Conservation (phyloP, 2,329 filamentous ascomycete genomes). For the Pseudopithomyces chartarum region DNA sequence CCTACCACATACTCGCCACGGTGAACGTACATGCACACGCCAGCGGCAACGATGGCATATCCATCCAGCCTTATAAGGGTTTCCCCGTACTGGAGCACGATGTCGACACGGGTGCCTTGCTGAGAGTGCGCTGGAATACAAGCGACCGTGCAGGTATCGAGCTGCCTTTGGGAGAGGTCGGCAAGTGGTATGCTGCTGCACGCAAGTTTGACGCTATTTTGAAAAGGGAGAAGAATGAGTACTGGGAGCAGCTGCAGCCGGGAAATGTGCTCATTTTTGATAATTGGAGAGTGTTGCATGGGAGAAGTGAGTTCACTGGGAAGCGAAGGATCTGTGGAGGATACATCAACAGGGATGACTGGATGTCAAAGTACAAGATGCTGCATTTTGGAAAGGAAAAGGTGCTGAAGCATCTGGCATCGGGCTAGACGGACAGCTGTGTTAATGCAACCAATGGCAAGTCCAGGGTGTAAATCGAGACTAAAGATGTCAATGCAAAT, state of each 20-base stretch:
- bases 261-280: constrained; percentile 89
- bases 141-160: constrained; percentile 78
- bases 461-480: not conserved
- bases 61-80: constrained; percentile 71
- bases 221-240: constrained; percentile 67
- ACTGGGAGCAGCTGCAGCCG: constrained; percentile 80
- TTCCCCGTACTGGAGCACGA: constrained; percentile 75
- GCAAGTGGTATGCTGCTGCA: constrained; percentile 80
- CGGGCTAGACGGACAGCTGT: constrained; percentile 7
- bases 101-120: constrained; percentile 49
- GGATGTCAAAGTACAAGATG: constrained; percentile 28
- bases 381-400: constrained; percentile 18
- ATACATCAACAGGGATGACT: constrained; percentile 56
- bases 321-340: constrained; percentile 87
- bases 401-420: constrained; percentile 20
- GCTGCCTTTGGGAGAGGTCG: constrained; percentile 56
- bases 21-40: constrained; percentile 76
- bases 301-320: constrained; percentile 80
- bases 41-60: constrained; percentile 83
- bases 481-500: not conserved
- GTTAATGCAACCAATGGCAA: not conserved
- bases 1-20: constrained; percentile 63
- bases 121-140: constrained; percentile 89
- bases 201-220: constrained; percentile 74
- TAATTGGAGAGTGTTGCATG: constrained; percentile 94